Conservation (phyloP, 345 rosid species). For the Angophora floribunda region DNA sequence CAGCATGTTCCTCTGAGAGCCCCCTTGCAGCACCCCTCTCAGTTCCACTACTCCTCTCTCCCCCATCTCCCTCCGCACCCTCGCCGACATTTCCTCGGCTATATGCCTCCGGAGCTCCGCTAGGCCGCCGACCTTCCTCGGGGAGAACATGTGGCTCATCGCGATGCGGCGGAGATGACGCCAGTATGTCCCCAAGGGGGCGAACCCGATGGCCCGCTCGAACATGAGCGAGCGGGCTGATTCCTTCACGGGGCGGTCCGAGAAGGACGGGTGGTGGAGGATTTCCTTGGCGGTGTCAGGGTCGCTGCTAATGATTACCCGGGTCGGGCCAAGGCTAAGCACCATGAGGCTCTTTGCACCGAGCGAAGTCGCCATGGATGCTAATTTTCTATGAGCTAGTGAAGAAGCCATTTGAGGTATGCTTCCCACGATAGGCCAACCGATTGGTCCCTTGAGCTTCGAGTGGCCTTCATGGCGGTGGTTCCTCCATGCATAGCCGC, state of each 20-base stretch:
- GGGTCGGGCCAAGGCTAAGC: constrained; percentile 37
- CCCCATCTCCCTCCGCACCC: constrained; percentile 13
- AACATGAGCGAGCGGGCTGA: constrained; percentile 53
- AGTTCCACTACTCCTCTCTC: constrained; percentile 13
- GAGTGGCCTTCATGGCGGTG: constrained; percentile 1
- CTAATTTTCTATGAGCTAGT: constrained; percentile 49
- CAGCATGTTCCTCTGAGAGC: constrained; percentile 34
- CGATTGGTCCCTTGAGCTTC: constrained; percentile 34
- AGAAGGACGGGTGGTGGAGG: constrained; percentile 34
- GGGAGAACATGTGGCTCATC: constrained; percentile 45
- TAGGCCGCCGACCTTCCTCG: constrained; percentile 20
- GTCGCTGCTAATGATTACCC: constrained; percentile 44
- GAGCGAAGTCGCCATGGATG: constrained; percentile 27
- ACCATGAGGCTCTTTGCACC: constrained; percentile 49
- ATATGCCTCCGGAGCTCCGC: constrained; percentile 24
- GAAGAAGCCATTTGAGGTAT: constrained; percentile 43
- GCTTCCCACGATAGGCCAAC: constrained; percentile 45
- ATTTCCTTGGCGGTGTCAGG: constrained; percentile 57
- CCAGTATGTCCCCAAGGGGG: constrained; percentile 53
- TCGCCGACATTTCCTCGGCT: constrained; percentile 19
- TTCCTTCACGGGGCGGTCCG: constrained; percentile 52
- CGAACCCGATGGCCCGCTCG: constrained; percentile 67
- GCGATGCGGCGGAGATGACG: constrained; percentile 43
- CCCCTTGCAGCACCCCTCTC: constrained; percentile 28
- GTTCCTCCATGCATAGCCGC: constrained; percentile 69